Base-by-base conservation (phyloP, 352 stramenopile species). In the Plasmopara muralis region DNA sequence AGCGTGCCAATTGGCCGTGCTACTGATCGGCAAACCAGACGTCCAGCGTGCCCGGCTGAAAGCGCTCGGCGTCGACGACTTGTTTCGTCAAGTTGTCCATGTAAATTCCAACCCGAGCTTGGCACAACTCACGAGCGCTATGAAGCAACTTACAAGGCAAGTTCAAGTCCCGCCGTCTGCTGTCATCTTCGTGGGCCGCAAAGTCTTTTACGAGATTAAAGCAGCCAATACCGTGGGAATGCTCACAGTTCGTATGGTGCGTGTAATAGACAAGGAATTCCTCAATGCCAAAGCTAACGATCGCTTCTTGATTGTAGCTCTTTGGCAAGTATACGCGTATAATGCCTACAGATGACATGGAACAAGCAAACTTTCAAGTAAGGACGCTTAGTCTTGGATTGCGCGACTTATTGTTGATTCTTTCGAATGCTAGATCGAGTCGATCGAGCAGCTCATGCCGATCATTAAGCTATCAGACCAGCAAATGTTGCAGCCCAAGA, bases 151-250 rank as follows among this genome's bases (percentile, higher is more conserved):
- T 6, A 50, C 66, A 0, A 66, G 74, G 0, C 60, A 76, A 14
- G 44, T 93, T 13, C 74, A 87, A 44, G 55, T 91, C 16, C 68
- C 80, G 48, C 55, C 78, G 38, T 93, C 83, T 13, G 77, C 74
- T n/a, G 70, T 93, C 29, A 70, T 88, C 20, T 90, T 93, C 30
- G 78, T 93, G 31, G 83, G 83, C 2, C 75, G 81, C 43, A 90
- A 90, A 51, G 77, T 84, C 9, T 93, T 93, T 50, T 90, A 88
- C 47, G 83, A 93, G 57, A 88, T 93, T 62, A 93, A 91, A 39
- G 83, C 78, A 3, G 83, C 80, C 2, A 93, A 93, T 50, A 74
- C 78, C 52, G 68, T 86, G 5, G 83, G 80, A 1, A 73, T 93
- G 53, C 66, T 89, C 16, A 93, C 83, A 8, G 72, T 85, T 33